Conservation (phyloP, 805 yeast species). For the Ogataea sp. region DNA sequence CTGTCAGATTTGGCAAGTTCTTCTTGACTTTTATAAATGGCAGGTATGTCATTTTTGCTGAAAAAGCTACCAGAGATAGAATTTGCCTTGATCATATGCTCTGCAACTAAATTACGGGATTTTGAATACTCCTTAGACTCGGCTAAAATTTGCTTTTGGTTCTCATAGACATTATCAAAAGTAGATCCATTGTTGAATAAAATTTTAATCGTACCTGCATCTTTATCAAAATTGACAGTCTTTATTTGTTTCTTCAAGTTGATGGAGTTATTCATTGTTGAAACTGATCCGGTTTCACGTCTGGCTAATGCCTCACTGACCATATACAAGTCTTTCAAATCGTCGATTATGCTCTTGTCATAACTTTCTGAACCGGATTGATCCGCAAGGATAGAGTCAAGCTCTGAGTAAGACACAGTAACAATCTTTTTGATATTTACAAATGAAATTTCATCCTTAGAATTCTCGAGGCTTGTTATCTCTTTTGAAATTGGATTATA, state of each 20-base stretch:
- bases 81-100: conserved; percentile 78
- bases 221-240: conserved; percentile 14
- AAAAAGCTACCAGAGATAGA: conserved; percentile 45
- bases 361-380: conserved; percentile 2
- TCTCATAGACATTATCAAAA: conserved; percentile 22
- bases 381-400: conserved; percentile 40
- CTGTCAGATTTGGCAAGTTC: conserved; percentile 15
- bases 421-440: conserved; percentile 39
- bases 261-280: conserved; percentile 1
- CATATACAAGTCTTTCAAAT: conserved; percentile 27
- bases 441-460: conserved; percentile 28
- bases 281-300: neutral
- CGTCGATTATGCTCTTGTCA: conserved; percentile 14
- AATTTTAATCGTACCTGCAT: conserved; percentile 10
- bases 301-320: conserved; percentile 21
- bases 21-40: conserved; percentile 39
- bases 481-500: conserved; percentile 16
- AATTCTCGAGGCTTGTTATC: conserved; percentile 11
- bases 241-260: conserved; percentile 15
- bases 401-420: conserved; percentile 54
- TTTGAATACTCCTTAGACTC: neutral
- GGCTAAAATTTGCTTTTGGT: conserved; percentile 26
- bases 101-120: conserved; percentile 49
- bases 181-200: conserved; percentile 12
- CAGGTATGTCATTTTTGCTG: conserved; percentile 35